Base-by-base conservation (phyloP, 2,329 filamentous ascomycete species). In the Beauveria brongniartii region DNA sequence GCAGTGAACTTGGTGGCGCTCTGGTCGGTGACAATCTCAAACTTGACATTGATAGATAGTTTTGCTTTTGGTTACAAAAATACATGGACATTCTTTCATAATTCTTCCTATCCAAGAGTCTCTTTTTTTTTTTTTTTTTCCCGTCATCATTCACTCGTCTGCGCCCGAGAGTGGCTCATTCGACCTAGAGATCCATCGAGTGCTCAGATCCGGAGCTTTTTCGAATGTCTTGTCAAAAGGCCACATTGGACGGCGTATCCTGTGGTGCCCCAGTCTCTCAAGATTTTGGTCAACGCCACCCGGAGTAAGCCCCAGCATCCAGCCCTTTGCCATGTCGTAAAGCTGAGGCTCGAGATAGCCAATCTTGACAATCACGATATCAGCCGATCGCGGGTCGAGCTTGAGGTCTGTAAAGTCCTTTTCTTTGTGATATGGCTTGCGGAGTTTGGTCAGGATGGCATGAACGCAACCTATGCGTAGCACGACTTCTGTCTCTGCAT, bases 291-390 rank as follows among this genome's bases (percentile, higher is more conserved):
- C 79, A 10, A 83, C 80, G 9, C 80, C 80, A 0, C 80, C 80
- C 0, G 80, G 80, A 0, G 80, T 82, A 18, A 83, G 69, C 0
- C 72, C 80, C 1, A 82, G 72, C 76, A 82, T 81, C 80, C 80
- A 83, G 58, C 78, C 79, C 8, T 71, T 72, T 0, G 80, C 76
- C 80, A 83, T 83, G 55, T 75, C 75, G 62, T 80, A 81, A 5
- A 82, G 69, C 65, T 83, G 76, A 3, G 80, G 80, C 65, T 83
- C 80, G 1, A 83, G 68, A 61, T 82, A 83, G 18, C 80, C 80
- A 50, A 83, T 83, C 68, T 83, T 82, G 26, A 82, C 79, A 48
- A 83, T 75, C 0, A 82, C 79, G 24, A 83, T 75, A 63, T 80
- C 78, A 0, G 76, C 74, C 5, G 71, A 65, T 2, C 79, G 74